Conservation (phyloP, 1,284 basidiomycete species). For the Melanopsichium pennsylvanicum region DNA sequence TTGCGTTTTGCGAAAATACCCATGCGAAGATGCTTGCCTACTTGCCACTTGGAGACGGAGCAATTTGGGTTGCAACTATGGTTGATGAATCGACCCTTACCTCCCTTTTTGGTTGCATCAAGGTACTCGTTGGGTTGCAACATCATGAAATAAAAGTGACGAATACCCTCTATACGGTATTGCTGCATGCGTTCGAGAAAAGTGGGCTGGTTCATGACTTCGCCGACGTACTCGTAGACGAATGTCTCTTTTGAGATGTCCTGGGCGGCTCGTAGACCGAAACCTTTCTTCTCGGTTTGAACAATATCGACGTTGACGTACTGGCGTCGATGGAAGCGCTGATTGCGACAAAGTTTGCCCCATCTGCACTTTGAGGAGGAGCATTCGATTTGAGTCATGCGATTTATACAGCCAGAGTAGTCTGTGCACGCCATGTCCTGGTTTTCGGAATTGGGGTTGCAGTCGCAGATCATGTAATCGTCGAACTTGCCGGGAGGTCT, state of each 20-base stretch:
- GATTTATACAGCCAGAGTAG: slow-evolving; percentile 92
- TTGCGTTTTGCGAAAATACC: slow-evolving; percentile 92
- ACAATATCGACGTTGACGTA: slow-evolving; percentile 91
- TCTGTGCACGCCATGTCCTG: slow-evolving; percentile 77
- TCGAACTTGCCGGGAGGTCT: slow-evolving; percentile 85
- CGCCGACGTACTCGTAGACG: slow-evolving; percentile 97
- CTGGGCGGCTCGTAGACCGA: slow-evolving; percentile 80
- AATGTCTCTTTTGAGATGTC: slow-evolving; percentile 80
- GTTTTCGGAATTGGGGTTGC: slow-evolving; percentile 39
- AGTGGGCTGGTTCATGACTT: slow-evolving; percentile 85
- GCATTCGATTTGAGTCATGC: slow-evolving; percentile 96
- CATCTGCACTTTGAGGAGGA: slow-evolving; percentile 85
- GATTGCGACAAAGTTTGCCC: slow-evolving; percentile 84
- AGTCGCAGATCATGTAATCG: slow-evolving; percentile 60
- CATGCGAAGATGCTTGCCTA: slow-evolving; percentile 91
- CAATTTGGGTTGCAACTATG: slow-evolving; percentile 98
- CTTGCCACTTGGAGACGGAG: slow-evolving; percentile 98
- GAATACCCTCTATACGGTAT: slow-evolving; percentile 90
- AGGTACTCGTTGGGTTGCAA: slow-evolving; percentile 98
- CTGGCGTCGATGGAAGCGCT: slow-evolving; percentile 81
- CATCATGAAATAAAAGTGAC: slow-evolving; percentile 99
- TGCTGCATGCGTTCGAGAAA: slow-evolving; percentile 94
- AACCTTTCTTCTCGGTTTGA: slow-evolving; percentile 93
- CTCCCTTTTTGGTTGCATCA: slow-evolving; percentile 96
- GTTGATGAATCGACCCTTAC: slow-evolving; percentile 95